Base-by-base conservation (phyloP, 345 rosid species). In the Euphorbia lathyris region DNA sequence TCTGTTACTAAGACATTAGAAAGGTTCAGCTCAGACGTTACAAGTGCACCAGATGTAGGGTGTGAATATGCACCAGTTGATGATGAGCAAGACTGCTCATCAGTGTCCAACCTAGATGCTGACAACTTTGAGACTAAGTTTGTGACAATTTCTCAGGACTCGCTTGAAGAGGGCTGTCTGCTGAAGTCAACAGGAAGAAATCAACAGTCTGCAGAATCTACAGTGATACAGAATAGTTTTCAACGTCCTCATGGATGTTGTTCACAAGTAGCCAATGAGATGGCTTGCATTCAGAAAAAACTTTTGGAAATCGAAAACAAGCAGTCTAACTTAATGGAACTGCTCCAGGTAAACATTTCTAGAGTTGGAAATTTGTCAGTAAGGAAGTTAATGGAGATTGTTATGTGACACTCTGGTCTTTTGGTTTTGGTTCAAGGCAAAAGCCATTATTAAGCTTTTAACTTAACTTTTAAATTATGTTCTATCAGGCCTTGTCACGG, bases 271-370 rank as follows among this genome's bases (percentile, higher is more conserved):
- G 80, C 77, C 50, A 77, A 72, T 76, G 94, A 91, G 80, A 87
- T 94, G 89, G 79, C 77, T 81, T 83, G 71, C 83, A 84, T 94
- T 23, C 87, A 83, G 73, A 85, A 87, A 76, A 94, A 94, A 66
- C 96, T 91, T 77, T 74, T 73, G 70, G 96, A 86, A 73, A 87
- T 94, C 22, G 97, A 91, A 77, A 86, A 75, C 74, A 88, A 82
- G 76, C 96, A 91, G 70, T 83, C 90, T 25, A 86, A 62, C 71
- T 63, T 91, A 74, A 79, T 94, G 80, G 95, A 91, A 74, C 72
- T 87, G 69, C 78, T 94, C 56, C 96, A 89, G 98, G 98, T 93
- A 81, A 68, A 77, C 56, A 56, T 27, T 51, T 58, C 55, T 45
- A n/a, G 59, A 45, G 55, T 67, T 27, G 16, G 58, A 27, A 43